phyloP scores from a whole-genome alignment of 192 early-diverging fungal genomes.

The Funneliformis mosseae region DNA sequence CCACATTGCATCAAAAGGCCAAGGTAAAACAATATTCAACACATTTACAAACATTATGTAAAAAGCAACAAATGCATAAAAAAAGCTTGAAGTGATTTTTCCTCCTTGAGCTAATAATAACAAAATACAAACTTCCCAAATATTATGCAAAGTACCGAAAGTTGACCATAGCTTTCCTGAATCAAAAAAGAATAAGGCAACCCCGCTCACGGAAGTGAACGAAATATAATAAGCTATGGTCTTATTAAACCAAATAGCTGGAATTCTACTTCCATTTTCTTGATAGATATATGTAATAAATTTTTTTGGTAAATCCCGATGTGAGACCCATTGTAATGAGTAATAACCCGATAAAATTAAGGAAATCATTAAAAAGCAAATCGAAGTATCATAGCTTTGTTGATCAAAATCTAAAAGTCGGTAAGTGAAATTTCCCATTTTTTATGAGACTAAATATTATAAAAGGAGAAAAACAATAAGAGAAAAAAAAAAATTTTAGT shows the following conservation, averaged over 20 bases:
- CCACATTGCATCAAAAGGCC: slow-evolving; percentile 43
- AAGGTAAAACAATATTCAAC: slow-evolving; percentile 32
- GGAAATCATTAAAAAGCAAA: slow-evolving; percentile 4
- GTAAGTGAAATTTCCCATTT: not conserved
- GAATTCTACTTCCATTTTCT: slow-evolving; percentile 11
- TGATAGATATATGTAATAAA: slow-evolving; percentile 20
- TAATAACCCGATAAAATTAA: not conserved
- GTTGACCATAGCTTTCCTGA: slow-evolving; percentile 32
- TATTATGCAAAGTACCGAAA: slow-evolving; percentile 38
- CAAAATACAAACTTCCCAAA: slow-evolving; percentile 34
- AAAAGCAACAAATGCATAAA: not conserved
- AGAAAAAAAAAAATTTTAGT: not conserved
- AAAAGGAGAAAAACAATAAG: not conserved
- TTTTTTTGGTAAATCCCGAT: slow-evolving; percentile 10
- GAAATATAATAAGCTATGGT: slow-evolving; percentile 20
- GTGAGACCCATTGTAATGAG: not conserved
- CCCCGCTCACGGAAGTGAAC: slow-evolving; percentile 8
- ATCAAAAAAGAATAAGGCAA: slow-evolving; percentile 28
- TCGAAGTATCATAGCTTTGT: not conserved
- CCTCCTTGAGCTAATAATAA: slow-evolving; percentile 22
- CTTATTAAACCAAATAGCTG: slow-evolving; percentile 39
- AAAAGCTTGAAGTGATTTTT: slow-evolving; percentile 3
- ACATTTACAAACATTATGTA: slow-evolving; percentile 29
- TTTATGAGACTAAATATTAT: not conserved
- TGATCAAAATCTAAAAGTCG: slow-evolving; percentile 16